Evolutionary conservation across 176 grass and related monocot species (phyloP).

Genomic region (Phyllostachys edulis): DNA sequence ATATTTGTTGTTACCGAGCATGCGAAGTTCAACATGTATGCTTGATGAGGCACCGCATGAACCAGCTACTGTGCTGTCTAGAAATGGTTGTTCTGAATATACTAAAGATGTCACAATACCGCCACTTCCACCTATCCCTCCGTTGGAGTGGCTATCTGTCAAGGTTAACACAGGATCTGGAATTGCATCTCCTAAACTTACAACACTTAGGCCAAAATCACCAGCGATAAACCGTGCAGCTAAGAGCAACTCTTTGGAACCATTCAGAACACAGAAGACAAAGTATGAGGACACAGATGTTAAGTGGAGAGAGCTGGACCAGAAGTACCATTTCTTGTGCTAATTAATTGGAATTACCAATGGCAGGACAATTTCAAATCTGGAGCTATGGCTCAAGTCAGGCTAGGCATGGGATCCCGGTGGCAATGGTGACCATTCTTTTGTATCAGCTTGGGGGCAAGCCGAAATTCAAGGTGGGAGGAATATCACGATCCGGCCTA

Average conservation of each 20-base stretch:
- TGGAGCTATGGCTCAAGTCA: no score
- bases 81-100: constrained; percentile 6
- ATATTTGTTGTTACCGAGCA: neutral
- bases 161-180: constrained; percentile 22
- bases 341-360: no score
- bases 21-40: neutral
- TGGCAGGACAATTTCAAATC: no score
- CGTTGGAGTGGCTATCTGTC: constrained; percentile 41
- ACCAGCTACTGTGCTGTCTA: neutral
- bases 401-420: no score
- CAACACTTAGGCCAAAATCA: constrained; percentile 20
- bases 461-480: no score
- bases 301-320: no score
- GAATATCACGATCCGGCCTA: no score
- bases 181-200: constrained; percentile 15
- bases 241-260: neutral
- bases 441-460: no score
- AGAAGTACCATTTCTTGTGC: no score
- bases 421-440: no score
- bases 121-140: constrained; percentile 43
- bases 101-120: neutral
- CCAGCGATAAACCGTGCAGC: neutral
- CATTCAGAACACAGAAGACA: neutral
- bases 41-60: neutral
- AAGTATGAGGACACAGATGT: no score